phyloP scores from a whole-genome alignment of 2,329 filamentous ascomycete genomes.

The Plenodomus biglobosus region DNA sequence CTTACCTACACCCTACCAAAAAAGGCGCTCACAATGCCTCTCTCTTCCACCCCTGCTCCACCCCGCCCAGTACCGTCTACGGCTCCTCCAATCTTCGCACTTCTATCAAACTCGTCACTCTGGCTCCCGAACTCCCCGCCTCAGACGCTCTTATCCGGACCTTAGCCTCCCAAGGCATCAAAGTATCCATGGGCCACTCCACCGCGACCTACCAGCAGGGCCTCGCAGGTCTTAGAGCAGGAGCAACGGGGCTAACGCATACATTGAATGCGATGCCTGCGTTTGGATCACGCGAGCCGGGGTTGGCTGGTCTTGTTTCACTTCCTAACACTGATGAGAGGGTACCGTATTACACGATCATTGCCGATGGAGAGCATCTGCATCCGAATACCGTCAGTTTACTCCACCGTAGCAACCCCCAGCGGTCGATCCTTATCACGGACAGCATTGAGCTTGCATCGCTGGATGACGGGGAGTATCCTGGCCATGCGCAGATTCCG shows the following conservation, averaged over 20 bases:
- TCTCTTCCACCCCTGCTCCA: conserved; percentile 47
- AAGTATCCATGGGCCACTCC: conserved; percentile 55
- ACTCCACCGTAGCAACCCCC: conserved; percentile 51
- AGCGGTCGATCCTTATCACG: conserved; percentile 55
- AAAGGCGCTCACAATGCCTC: conserved; percentile 56
- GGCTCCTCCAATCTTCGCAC: conserved; percentile 47
- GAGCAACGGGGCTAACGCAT: conserved; percentile 57
- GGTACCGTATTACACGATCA: conserved; percentile 55
- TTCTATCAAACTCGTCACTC: conserved; percentile 53
- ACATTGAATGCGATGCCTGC: conserved; percentile 59
- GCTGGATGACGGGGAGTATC: conserved; percentile 54
- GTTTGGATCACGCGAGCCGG: conserved; percentile 54
- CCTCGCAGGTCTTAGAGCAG: conserved; percentile 49
- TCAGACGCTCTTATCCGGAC: conserved; percentile 47
- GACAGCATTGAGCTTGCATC: conserved; percentile 59
- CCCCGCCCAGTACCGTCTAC: conserved; percentile 47
- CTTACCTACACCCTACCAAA: conserved; percentile 56
- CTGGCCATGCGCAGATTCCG: conserved; percentile 56
- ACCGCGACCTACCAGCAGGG: conserved; percentile 53
- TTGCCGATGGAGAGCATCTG: conserved; percentile 58
- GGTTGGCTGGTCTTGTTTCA: conserved; percentile 50
- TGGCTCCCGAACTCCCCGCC: conserved; percentile 56
- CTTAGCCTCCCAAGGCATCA: conserved; percentile 47
- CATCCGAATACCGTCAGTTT: conserved; percentile 54
- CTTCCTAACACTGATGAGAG: conserved; percentile 23